A percentile compares a stretch with the other conserved stretches of the same genome.
phyloP scores from a whole-genome alignment of 2,329 filamentous ascomycete species.

The Coccinonectria pachysandricola region DNA sequence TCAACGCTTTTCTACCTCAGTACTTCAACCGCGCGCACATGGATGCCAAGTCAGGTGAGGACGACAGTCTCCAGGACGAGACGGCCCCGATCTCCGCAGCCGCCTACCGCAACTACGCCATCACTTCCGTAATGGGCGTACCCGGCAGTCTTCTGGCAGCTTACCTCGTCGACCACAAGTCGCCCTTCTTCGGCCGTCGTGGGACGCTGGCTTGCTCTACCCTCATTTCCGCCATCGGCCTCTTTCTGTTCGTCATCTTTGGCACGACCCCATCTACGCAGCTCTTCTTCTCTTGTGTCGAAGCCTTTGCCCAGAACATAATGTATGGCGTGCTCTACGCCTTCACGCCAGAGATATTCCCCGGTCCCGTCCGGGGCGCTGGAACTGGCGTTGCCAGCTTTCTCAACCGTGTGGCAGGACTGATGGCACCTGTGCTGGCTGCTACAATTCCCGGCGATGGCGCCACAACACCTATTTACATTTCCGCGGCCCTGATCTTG shows the following conservation, averaged over 20 bases:
- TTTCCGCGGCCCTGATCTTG: conserved; percentile 46
- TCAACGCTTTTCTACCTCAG: conserved; percentile 84
- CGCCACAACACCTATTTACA: conserved; percentile 45
- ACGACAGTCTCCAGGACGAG: conserved; percentile 20
- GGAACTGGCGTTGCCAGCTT: conserved; percentile 64
- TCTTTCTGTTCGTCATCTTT: conserved; percentile 56
- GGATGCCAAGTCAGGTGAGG: conserved; percentile 15
- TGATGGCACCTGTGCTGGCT: conserved; percentile 60
- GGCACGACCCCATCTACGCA: conserved; percentile 47
- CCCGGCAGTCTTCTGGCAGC: conserved; percentile 68
- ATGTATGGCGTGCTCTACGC: conserved; percentile 71
- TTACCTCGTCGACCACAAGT: conserved; percentile 57
- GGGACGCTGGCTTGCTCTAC: conserved; percentile 62
- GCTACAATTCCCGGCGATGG: conserved; percentile 49
- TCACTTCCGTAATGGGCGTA: conserved; percentile 66
- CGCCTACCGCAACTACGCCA: conserved; percentile 72
- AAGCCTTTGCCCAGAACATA: conserved; percentile 65
- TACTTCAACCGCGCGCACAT: conserved; percentile 56
- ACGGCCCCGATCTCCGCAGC: conserved; percentile 30
- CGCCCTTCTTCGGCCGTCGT: conserved; percentile 55
- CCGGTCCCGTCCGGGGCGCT: conserved; percentile 59
- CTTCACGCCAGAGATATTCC: conserved; percentile 69
- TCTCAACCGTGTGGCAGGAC: conserved; percentile 56
- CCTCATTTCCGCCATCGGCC: conserved; percentile 54
- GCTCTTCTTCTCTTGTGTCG: conserved; percentile 55